Evolutionary conservation across 2,329 filamentous ascomycete genomes (phyloP), one percentile per base, ranked within the genome.

Genomic region (Diplodia sapinea): DNA sequence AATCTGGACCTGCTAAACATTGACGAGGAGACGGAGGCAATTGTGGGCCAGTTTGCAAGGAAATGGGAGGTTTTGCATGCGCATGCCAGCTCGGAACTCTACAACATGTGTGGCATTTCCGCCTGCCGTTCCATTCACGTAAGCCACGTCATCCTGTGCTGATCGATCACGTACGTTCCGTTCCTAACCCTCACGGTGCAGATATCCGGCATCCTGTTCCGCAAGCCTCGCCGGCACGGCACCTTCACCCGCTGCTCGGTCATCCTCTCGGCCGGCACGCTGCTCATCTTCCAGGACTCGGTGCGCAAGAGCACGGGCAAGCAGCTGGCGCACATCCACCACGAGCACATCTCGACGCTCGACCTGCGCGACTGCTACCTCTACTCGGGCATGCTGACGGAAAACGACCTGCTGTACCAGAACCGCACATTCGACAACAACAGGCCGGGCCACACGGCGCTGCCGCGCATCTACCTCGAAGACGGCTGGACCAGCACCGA

Each of bases 1-100:
- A 91, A 91, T 70, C 81, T 90, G 38, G 80, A 84, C 51, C 78
- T 82, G 6, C 80, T 91, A 62, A 84, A 86, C 61, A 88, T 91
- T 67, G 88, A 90, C 73, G 88, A 91, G 73, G 85, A 88, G 70
- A 82, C 85, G 71, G 88, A 91, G 76, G 87, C 88, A 0, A 78
- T 85, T 52, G 77, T 90, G n/a, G 88, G 88, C 11, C 87, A 89
- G 72, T 90, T 87, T 72, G 87, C 87, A 0, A 81, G 83, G 70
- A 90, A 90, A 72, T 91, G 88, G 88, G 88, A 91, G 74, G 87
- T 90, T 26, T 86, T 82, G 17, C 84, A 88, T 70, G 86, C 87
- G 1, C 84, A 85, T 71, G 87, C 88, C n/a, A 88, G 85, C 1
- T 84, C 88, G 1, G 79, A 86, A 49, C 77, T 90, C n/a, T 90